Conservation (phyloP, 2,329 filamentous ascomycete genomes). For the Chalara sp. region DNA sequence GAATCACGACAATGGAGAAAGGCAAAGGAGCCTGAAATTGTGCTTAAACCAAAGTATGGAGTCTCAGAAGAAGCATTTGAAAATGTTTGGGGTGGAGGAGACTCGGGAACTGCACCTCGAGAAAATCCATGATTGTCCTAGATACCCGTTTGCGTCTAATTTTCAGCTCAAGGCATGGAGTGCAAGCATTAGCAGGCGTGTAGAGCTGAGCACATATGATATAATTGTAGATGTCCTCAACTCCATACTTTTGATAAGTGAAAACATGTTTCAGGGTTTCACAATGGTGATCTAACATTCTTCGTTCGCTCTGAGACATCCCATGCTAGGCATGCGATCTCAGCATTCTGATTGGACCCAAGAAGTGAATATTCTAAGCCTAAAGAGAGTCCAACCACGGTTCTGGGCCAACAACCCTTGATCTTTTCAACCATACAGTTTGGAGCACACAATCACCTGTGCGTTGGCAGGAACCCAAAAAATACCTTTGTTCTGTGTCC, state of each 20-base stretch:
- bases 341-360: no score
- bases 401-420: no score
- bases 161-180: not conserved
- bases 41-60: conserved; percentile 28
- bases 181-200: not conserved
- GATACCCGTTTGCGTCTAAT: conserved; percentile 2
- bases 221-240: not conserved
- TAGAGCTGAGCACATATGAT: not conserved
- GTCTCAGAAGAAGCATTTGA: conserved; percentile 27
- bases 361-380: no score
- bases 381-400: no score
- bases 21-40: conserved; percentile 12
- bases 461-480: no score
- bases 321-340: no score
- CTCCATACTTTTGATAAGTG: not conserved
- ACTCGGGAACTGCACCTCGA: conserved; percentile 16
- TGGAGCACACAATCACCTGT: no score
- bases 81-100: conserved; percentile 27
- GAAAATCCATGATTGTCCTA: conserved; percentile 25
- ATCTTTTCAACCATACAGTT: no score
- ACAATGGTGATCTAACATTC: no score
- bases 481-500: no score
- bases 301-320: no score
- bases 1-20: conserved; percentile 38
- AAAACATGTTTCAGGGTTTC: no score